Evolutionary conservation across 768 basidiomycete species (phyloP).

Genomic region (Lentinula sp.): DNA sequence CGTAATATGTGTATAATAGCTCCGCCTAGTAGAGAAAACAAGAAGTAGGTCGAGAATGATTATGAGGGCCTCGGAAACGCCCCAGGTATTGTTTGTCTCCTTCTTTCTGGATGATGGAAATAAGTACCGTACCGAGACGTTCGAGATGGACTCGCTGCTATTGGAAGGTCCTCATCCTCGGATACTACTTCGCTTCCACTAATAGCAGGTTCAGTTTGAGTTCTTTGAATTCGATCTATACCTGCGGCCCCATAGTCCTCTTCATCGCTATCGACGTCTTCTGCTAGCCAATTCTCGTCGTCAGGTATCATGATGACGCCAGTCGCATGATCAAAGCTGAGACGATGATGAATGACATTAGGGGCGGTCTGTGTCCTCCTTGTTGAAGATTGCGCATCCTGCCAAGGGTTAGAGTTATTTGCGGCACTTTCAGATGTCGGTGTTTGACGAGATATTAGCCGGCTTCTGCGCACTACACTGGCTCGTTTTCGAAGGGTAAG

Average conservation of each 20-base stretch:
- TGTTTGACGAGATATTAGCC: constrained; percentile 7
- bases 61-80: constrained; percentile 38
- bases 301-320: constrained; percentile 89
- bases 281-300: constrained; percentile 56
- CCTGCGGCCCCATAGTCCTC: constrained; percentile 36
- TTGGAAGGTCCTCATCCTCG: constrained; percentile 12
- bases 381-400: constrained; percentile 37
- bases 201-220: constrained; percentile 1
- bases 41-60: neutral
- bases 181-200: constrained; percentile 10
- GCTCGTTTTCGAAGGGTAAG: constrained; percentile 75
- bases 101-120: constrained; percentile 80
- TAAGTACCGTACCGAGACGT: constrained; percentile 69
- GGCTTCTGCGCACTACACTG: constrained; percentile 38
- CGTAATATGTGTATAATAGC: too few species aligned
- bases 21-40: neutral
- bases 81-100: constrained; percentile 53
- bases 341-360: constrained; percentile 41
- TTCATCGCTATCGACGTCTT: constrained; percentile 42
- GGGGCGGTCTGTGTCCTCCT: constrained; percentile 15
- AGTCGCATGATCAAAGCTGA: constrained; percentile 82
- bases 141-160: constrained; percentile 29
- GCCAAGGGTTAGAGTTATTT: constrained; percentile 50
- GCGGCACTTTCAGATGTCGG: constrained; percentile 10
- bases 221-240: constrained; percentile 8